Evolutionary conservation across 441 rosid species (phyloP).

Genomic region (Sinapis alba): DNA sequence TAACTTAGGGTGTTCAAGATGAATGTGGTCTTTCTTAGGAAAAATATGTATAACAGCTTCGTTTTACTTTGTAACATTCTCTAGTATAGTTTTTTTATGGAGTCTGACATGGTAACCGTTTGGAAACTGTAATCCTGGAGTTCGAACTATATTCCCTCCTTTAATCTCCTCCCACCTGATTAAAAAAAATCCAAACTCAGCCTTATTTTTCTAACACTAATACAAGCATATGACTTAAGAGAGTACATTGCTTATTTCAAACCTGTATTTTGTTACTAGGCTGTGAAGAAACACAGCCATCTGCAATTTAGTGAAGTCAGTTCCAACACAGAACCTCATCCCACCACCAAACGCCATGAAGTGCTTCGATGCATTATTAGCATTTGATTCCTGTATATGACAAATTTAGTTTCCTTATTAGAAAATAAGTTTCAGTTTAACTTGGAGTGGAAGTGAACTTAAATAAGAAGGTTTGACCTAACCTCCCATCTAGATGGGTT

Average conservation of each 20-base stretch:
- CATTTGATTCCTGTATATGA: slow-evolving; percentile 58
- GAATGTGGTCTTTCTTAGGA: not conserved
- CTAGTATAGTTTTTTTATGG: slow-evolving; percentile 41
- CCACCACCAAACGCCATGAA: slow-evolving; percentile 99
- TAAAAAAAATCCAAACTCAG: slow-evolving; percentile 19
- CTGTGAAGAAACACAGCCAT: slow-evolving; percentile 94
- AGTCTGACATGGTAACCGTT: slow-evolving; percentile 75
- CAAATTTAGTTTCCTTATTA: not conserved
- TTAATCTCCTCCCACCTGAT: slow-evolving; percentile 71
- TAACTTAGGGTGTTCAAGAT: slow-evolving; percentile 6
- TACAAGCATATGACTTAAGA: not conserved
- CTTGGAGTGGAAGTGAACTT: slow-evolving; percentile 23
- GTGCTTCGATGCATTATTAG: slow-evolving; percentile 62
- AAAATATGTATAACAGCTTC: not conserved
- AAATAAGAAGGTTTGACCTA: slow-evolving; percentile 13
- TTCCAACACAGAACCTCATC: slow-evolving; percentile 95
- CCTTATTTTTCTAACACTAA: not conserved
- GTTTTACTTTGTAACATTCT: slow-evolving; percentile 20
- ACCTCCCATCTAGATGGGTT: slow-evolving; percentile 77
- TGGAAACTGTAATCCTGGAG: slow-evolving; percentile 94
- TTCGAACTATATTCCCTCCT: slow-evolving; percentile 83
- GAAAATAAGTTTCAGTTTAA: not conserved
- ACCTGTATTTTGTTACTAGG: slow-evolving; percentile 90
- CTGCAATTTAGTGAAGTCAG: slow-evolving; percentile 91
- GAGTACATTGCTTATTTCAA: slow-evolving; percentile 12